These are phyloP conservation scores for Lecanicillium sp. DNA, from an alignment of 2,329 filamentous ascomycete genomes.

Conservation along the genomic window DNA sequence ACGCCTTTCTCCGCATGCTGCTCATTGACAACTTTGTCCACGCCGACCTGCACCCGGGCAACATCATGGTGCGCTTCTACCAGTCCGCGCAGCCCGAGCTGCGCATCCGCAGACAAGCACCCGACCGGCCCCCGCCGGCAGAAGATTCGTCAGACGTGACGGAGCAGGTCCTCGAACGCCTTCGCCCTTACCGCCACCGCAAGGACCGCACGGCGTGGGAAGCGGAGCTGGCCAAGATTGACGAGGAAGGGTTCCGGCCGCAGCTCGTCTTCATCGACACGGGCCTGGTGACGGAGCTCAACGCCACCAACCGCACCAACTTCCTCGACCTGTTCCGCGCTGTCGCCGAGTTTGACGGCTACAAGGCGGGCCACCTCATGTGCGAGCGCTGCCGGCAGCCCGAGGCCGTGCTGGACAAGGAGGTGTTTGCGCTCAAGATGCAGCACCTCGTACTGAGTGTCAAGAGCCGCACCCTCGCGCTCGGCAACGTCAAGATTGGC, in stretches of 20 bases:
- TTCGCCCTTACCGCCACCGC: slow-evolving; percentile 61
- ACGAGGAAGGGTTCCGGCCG: slow-evolving; percentile 80
- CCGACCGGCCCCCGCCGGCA: slow-evolving; percentile 26
- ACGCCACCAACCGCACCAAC: slow-evolving; percentile 75
- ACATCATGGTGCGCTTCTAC: slow-evolving; percentile 99
- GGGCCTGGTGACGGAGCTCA: slow-evolving; percentile 89
- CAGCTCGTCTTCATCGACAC: slow-evolving; percentile 98
- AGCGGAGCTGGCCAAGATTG: slow-evolving; percentile 65
- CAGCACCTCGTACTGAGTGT: slow-evolving; percentile 89
- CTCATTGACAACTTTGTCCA: slow-evolving; percentile 97
- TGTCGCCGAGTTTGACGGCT: slow-evolving; percentile 93
- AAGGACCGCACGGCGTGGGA: slow-evolving; percentile 65
- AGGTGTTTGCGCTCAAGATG: slow-evolving; percentile 93
- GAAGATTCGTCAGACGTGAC: slow-evolving; percentile 66
- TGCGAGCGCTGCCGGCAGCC: slow-evolving; percentile 91
- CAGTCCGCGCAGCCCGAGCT: slow-evolving; percentile 68
- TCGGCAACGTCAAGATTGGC: slow-evolving; percentile 92
- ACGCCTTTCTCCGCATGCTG: slow-evolving; percentile 94
- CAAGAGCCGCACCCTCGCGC: slow-evolving; percentile 81
- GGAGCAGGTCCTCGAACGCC: slow-evolving; percentile 72
- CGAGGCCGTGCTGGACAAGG: slow-evolving; percentile 77
- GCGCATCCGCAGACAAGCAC: slow-evolving; percentile 17
- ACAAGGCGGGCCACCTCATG: slow-evolving; percentile 92
- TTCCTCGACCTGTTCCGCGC: slow-evolving; percentile 95
- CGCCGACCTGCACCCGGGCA: slow-evolving; percentile 91